A percentile compares a stretch with the other conserved stretches of the same genome.
Conservation (phyloP, 1,284 basidiomycete genomes). For the Moniliophthora roreri region DNA sequence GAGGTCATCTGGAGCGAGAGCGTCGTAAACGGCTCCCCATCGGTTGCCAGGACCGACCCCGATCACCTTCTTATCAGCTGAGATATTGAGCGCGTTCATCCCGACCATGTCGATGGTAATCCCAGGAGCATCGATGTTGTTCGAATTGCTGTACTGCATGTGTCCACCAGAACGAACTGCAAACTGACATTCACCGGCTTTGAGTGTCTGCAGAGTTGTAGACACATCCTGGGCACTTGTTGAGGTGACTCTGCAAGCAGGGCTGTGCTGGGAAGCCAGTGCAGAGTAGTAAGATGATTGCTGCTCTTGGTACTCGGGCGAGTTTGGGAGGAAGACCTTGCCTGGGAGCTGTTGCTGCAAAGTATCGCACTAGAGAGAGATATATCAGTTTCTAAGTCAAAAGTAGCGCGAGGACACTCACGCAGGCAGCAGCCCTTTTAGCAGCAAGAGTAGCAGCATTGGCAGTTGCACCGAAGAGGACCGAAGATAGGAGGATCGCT, state of each 20-base stretch:
- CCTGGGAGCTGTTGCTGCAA: no score
- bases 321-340: not conserved
- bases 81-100: slow-evolving; percentile 26
- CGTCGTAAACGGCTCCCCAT: slow-evolving; percentile 36
- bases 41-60: slow-evolving; percentile 31
- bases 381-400: no score
- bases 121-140: slow-evolving; percentile 7
- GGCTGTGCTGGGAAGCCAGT: not conserved
- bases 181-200: not conserved
- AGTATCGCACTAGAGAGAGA: no score
- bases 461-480: no score
- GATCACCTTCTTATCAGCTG: slow-evolving; percentile 20
- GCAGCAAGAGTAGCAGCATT: no score
- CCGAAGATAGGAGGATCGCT: no score
- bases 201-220: not conserved
- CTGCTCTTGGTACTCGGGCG: slow-evolving; percentile 6
- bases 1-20: slow-evolving; percentile 23
- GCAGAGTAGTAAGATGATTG: slow-evolving; percentile 6
- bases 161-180: no score
- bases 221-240: slow-evolving; percentile 7
- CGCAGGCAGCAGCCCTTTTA: no score
- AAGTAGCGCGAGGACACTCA: no score
- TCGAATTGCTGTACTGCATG: slow-evolving; percentile 6
- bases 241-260: slow-evolving; percentile 6
- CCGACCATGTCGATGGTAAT: slow-evolving; percentile 11